Base-by-base conservation (phyloP, 129 eudicot genomes). In the Silybum marianum region DNA sequence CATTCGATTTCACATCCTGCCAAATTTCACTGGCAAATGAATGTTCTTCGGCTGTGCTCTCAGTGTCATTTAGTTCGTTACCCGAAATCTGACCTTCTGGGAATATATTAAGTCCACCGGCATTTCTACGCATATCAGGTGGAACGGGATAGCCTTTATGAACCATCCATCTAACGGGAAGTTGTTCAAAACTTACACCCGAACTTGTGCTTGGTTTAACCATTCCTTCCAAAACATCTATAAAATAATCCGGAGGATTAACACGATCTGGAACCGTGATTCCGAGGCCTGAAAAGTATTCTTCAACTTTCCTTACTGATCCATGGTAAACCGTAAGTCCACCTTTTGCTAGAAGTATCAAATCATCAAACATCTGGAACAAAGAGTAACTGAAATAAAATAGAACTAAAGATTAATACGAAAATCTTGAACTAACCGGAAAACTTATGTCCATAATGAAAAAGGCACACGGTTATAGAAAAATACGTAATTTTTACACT, bases 111-210 rank as follows among this genome's bases (percentile, higher is more conserved):
- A 86, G 67, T 79, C 82, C 89, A 79, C 83, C 84, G 83, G 81
- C 76, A 81, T 9, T 78, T 28, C 72, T 82, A 42, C 83, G 90
- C 96, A 94, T 89, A 68, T 94, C 98, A 25, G 88, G 90, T 71
- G 98, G 96, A 14, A 94, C 79, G 6, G 87, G 90, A 85, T 92
- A 92, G 76, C 95, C 97, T 28, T 94, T 92, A 75, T 92, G 87
- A 81, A 87, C 82, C 97, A 94, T 94, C 98, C 98, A 94, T 76
- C 90, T 86, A 62, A 92, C 88, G 6, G 98, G 98, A 77, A 92
- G 92, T 68, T 94, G 94, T 44, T 83, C 84, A 73, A 84, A 80
- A 69, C 11, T 85, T 72, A 89, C 85, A 25, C 86, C 86, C 0
- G 96, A 81, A 74, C 89, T 87, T 65, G 87, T 66, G 74, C 81